Base-by-base conservation (phyloP, 2,329 filamentous ascomycete species). In the Ceratocystiopsis minuta region DNA sequence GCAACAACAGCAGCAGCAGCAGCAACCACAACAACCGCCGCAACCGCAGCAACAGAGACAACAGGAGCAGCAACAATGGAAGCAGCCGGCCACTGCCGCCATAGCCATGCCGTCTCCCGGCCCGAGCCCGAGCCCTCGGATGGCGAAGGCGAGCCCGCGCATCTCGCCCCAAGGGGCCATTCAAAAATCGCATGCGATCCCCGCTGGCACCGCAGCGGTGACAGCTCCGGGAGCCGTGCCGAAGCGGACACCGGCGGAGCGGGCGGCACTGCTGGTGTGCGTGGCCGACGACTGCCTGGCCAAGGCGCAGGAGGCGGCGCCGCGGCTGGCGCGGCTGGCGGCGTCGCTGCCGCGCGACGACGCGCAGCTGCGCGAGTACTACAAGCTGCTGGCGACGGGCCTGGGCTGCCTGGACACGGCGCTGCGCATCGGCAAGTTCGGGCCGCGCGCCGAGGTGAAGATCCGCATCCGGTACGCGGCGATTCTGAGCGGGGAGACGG, bases 201-300 rank as follows among this genome's bases (percentile, higher is more conserved):
- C 38, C 2, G 36, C 14, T 1, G 28, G 31, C 6, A 34, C 49
- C 6, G 12, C 10, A 13, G 18, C 18, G 4, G 6, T n/a, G 6
- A 36, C 34, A 12, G 3, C 6, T 6, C 5, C 14, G 5, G 3
- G 5, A 36, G 34, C 61, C 7, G 52, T 60, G 4, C 56, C 60
- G 0, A 54, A 59, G 6, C 63, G 62, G 47, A 53, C 58, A 9
- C 55, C 60, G 4, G 55, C 65, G 10, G 70, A 74, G 43, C 68
- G 66, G 1, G 61, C 71, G 3, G 63, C 75, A 2, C 60, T 86
- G 10, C 63, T 87, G 44, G 63, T 84, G 9, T 71, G 70, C n/a
- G 65, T 85, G 14, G 80, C 80, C 3, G 80, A 88, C 51, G 80
- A 88, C 49, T 85, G 81, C 51, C 73, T 87, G 41, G 61, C 63